Evolutionary conservation across 1,139 yeast genomes (phyloP), one percentile per base, ranked within the genome.

Genomic region (Zygosaccharomyces sapae): DNA sequence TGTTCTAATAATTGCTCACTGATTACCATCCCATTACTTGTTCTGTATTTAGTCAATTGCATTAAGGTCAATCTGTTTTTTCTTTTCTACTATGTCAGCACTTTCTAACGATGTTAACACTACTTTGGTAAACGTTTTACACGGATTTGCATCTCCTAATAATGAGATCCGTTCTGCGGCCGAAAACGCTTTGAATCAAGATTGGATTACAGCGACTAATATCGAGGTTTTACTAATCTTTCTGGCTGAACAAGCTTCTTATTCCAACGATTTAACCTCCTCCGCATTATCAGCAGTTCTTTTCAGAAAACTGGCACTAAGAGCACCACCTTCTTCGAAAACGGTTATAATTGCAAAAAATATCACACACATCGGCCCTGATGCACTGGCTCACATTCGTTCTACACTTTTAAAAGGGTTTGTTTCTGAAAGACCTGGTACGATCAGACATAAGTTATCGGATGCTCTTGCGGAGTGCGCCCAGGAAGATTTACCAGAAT

Each of bases 381-480:
- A 75, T 6, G 84, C 81, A 1, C 74, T 80, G 51, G 67, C 63
- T 31, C 86, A 84, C 61, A 80, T 90, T 48, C 80, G 95, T 57
- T 58, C 72, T 12, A 73, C 79, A 31, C 75, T 92, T 42, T 73
- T 90, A 55, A 76, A 76, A 47, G 97, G 97, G 9, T 87, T 92
- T 56, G 65, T 77, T 4, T 64, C 81, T 3, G 82, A 76, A 49
- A 85, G 82, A 62, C 72, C 85, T 19, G 79, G 79, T 51, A 57
- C 59, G 35, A 90, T 89, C 31, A 82, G 97, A 65, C 97, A 90
- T 67, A 92, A 92, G 65, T 73, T 92, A 46, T 83, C 96, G 3
- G 98, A 92, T 70, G 95, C 96, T 3, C 85, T 92, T 48, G 87
- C 97, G 1, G 97, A 90, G 66, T 80, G 92, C 35, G 95, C 96